Evolutionary conservation across 2,329 filamentous ascomycete genomes (phyloP), one percentile per base, ranked within the genome.

Genomic region (Aspergillus viridinutans): DNA sequence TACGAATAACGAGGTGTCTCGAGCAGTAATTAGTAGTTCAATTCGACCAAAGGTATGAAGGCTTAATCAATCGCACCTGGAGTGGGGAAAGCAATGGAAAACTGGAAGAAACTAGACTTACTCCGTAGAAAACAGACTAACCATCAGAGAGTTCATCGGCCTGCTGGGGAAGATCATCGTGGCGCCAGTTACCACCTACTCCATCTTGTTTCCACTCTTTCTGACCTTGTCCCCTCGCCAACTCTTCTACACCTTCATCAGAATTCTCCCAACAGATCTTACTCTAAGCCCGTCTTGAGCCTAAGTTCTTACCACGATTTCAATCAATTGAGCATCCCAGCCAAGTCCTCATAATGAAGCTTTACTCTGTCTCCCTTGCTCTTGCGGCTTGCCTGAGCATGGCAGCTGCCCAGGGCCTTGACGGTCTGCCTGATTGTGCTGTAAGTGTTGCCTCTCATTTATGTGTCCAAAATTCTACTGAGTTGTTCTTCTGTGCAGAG

Each of bases 381-480:
- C 72, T 85, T 50, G 77, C 82, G 64, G 79, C 79, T 73, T 73
- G 85, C 58, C 78, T 81, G 61, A 72, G 76, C 59, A 69, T 76
- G 28, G 74, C 68, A n/a, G 61, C 65, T 51, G 81, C 81, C 42
- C 82, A 84, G 68, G 65, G 67, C 42, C 66, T 79, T 56, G 63
- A 67, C 29, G 67, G 65, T 42, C 77, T 83, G 50, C 85, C 83
- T 17, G 58, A 61, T 9, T 87, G 81, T 65, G 83, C 84, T 61
- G 84, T 86, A 77, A 67, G 82, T 79, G 40, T 21, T 38, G 32
- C 29, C 32, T 21, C 42, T 26, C 9, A 14, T 12, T 14, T 26
- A 23, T 23, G 25, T 50, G 20, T 42, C 23, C 26, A 9, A 52
- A 66, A 64, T 60, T 61, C 42, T 45, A 21, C 21, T 10, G 8